Evolutionary conservation across 1,284 basidiomycete species (phyloP), one percentile per base, ranked within the genome.

Genomic region (Irpex sp.): DNA sequence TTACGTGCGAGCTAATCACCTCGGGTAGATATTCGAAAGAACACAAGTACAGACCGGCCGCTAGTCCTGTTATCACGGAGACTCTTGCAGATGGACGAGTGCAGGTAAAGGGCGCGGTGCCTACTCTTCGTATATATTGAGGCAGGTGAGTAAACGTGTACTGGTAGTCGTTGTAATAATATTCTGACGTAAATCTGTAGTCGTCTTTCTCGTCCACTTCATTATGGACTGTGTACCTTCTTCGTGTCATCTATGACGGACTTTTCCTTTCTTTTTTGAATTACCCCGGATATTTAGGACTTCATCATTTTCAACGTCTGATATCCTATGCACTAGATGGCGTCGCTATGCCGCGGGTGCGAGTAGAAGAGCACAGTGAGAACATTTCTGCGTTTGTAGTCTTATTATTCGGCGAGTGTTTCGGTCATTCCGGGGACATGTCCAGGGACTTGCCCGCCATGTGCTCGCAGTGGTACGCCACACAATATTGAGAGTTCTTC

Each of bases 11-110:
- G 39, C 26, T 37, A 3, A 21, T 51, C 26, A 17, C 58, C 26
- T 47, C 1, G 39, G 5, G 43, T 63, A 89, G 87, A 66, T 90
- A 89, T 69, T 89, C 87, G 31, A 82, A 84, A 63, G 83, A 88
- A 55, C 79, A 79, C 73, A 87, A 85, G 70, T 89, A 79, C 70
- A 76, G 88, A 62, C 88, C 88, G 1, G 87, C 87, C 17, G 87
- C 87, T 9, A 86, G 83, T 64, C 87, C 87, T n/a, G 76, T 89
- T 55, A 77, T 89, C 63, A 88, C 86, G 0, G 86, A 89, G 70
- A 79, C 74, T 6, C 69, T 89, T 61, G 82, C 81, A 66, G 86
- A 87, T 68, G 87, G 87, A 0, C 78, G 82, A 17, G 73, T 80
- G 19, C 76, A 81, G 17, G 69, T 90, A 57, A 76, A 85, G 36